Evolutionary conservation across 1,284 basidiomycete species (phyloP).

Genomic region (Xanthoconium separans): DNA sequence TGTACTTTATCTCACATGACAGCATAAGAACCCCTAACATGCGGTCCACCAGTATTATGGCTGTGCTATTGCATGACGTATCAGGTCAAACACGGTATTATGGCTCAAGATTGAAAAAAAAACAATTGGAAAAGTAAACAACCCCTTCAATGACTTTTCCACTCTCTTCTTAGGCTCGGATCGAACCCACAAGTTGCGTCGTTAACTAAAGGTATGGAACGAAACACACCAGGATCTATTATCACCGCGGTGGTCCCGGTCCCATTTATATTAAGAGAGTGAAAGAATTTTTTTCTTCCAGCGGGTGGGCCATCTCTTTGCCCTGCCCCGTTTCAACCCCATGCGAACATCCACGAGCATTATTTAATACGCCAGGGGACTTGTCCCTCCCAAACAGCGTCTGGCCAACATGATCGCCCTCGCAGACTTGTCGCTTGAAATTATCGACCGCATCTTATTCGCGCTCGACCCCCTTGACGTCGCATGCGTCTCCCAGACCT

Average conservation of each 20-base stretch:
- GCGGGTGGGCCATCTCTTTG: conserved; percentile 14
- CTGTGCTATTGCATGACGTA: no score
- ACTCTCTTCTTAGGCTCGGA: no score
- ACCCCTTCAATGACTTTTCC: no score
- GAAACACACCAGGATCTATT: conserved; percentile 1
- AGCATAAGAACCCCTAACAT: no score
- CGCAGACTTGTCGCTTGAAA: conserved; percentile 48
- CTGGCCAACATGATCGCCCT: conserved; percentile 19
- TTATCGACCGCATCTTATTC: conserved; percentile 54
- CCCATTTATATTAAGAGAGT: conserved; percentile 4
- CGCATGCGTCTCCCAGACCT: conserved; percentile 49
- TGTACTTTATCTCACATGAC: neutral
- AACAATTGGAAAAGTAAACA: no score
- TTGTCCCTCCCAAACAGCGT: neutral
- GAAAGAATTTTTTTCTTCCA: conserved; percentile 30
- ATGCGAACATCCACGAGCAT: conserved; percentile 4
- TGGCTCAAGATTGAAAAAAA: no score
- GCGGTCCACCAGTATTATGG: no score
- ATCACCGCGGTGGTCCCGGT: no score
- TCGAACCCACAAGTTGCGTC: no score
- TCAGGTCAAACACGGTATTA: no score
- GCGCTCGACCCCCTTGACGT: conserved; percentile 57
- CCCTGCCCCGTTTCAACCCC: conserved; percentile 21
- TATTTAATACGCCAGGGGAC: conserved; percentile 1
- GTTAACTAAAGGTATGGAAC: neutral